Percentiles rank a stretch among this genome's conserved stretches.
Conservation (phyloP, 371 early-diverging fungal genomes). For the Mortierella sp. region DNA sequence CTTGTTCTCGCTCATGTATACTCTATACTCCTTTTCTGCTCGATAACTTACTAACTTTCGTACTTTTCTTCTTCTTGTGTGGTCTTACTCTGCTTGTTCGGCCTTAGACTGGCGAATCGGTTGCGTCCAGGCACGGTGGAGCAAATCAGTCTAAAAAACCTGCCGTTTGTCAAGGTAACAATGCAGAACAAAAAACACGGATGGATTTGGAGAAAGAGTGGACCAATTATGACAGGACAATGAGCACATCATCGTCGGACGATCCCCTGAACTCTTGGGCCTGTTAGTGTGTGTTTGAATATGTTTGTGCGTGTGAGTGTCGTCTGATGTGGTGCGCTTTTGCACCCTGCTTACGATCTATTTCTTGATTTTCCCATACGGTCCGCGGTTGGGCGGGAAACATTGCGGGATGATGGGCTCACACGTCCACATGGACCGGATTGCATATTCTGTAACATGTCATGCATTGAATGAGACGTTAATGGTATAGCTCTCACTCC, state of each 20-base stretch:
- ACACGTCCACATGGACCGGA: neutral
- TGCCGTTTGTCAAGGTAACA: slow-evolving; percentile 83
- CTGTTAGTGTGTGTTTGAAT: neutral
- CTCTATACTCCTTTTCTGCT: neutral
- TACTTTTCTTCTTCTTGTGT: neutral
- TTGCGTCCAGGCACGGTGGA: slow-evolving; percentile 81
- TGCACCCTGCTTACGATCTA: neutral
- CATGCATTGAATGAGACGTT: neutral
- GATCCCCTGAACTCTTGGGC: slow-evolving; percentile 2
- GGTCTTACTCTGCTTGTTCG: slow-evolving; percentile 6
- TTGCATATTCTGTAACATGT: neutral
- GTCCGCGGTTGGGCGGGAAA: slow-evolving; percentile 8
- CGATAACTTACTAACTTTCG: neutral
- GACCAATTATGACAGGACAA: neutral
- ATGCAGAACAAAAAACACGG: slow-evolving; percentile 8
- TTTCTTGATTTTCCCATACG: neutral
- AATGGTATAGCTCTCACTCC: slow-evolving; percentile 7
- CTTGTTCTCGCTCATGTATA: neutral
- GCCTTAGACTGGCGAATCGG: slow-evolving; percentile 77
- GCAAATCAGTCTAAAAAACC: slow-evolving; percentile 74
- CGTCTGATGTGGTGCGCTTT: neutral
- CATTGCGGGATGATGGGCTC: neutral
- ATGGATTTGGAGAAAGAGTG: slow-evolving; percentile 2
- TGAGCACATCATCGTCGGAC: slow-evolving; percentile 9
- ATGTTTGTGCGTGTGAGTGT: neutral